phyloP scores from a whole-genome alignment of 345 rosid species.

The Eutrema yunnanense region DNA sequence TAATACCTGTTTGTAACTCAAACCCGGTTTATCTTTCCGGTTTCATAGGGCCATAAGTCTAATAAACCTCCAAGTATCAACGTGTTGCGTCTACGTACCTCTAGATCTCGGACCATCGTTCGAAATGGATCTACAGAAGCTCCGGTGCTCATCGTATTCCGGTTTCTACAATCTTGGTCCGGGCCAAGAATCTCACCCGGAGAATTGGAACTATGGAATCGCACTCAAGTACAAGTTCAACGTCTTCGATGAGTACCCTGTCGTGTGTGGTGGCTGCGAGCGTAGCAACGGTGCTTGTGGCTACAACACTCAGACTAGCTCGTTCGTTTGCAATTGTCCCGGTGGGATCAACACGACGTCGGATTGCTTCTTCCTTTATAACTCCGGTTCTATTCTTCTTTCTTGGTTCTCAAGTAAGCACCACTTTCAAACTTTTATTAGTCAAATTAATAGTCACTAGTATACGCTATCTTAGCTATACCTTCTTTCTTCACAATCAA shows the following conservation, averaged over 20 bases:
- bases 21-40: conserved; percentile 18
- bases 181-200: conserved; percentile 74
- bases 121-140: conserved; percentile 63
- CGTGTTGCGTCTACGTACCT: conserved; percentile 88
- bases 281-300: conserved; percentile 79
- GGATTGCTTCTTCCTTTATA: conserved; percentile 51
- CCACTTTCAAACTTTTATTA: background rate
- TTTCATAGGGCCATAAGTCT: conserved; percentile 52
- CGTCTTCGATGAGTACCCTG: conserved; percentile 69
- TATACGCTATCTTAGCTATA: background rate
- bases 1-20: background rate
- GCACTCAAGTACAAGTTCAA: conserved; percentile 77
- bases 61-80: conserved; percentile 63
- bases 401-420: conserved; percentile 31
- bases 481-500: background rate
- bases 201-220: conserved; percentile 80
- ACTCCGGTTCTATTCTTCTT: conserved; percentile 2
- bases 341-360: conserved; percentile 62
- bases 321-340: conserved; percentile 67
- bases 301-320: conserved; percentile 37
- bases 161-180: conserved; percentile 67
- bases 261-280: conserved; percentile 60
- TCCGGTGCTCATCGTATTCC: conserved; percentile 64
- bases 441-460: background rate
- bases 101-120: conserved; percentile 86